A percentile compares a stretch with the other conserved stretches of the same genome.
phyloP scores from a whole-genome alignment of 2,329 filamentous ascomycete genomes.

The Diplodia sapinea region DNA sequence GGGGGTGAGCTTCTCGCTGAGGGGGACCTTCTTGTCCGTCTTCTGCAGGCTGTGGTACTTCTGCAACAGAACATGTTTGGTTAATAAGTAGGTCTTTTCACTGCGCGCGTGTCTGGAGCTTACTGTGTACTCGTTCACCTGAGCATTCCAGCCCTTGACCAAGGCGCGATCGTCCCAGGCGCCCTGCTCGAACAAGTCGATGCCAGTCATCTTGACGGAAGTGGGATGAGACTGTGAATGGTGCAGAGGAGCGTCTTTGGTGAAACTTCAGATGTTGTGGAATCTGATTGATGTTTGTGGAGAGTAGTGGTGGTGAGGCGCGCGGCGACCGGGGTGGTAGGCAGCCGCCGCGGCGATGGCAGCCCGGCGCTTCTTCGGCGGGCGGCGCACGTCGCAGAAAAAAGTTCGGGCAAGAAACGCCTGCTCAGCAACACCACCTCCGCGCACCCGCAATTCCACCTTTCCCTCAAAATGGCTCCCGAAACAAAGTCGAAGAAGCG shows the following conservation, averaged over 20 bases:
- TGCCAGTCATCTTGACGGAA: slow-evolving; percentile 2
- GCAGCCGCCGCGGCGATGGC: neutral
- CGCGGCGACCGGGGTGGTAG: neutral
- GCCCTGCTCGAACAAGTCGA: slow-evolving; percentile 25
- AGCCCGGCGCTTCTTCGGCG: slow-evolving; percentile 28
- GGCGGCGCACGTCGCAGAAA: slow-evolving; percentile 35
- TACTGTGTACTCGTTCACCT: slow-evolving; percentile 47
- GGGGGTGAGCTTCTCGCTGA: neutral
- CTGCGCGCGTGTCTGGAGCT: neutral
- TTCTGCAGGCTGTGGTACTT: slow-evolving; percentile 48
- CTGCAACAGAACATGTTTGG: slow-evolving; percentile 34
- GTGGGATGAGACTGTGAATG: neutral
- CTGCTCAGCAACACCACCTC: slow-evolving; percentile 27
- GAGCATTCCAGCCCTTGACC: slow-evolving; percentile 45
- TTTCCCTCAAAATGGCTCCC: slow-evolving; percentile 56
- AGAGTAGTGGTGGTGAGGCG: slow-evolving; percentile 1
- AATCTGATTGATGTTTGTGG: neutral
- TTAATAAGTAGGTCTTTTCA: neutral
- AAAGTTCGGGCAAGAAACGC: slow-evolving; percentile 35
- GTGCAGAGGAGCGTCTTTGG: neutral
- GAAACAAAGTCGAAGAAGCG: slow-evolving; percentile 63
- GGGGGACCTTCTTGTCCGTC: slow-evolving; percentile 38
- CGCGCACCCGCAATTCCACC: slow-evolving; percentile 33
- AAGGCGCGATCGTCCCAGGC: slow-evolving; percentile 49
- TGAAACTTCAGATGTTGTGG: neutral